phyloP scores from a whole-genome alignment of 2,329 filamentous ascomycete genomes.

The Gremmenia infestans region DNA sequence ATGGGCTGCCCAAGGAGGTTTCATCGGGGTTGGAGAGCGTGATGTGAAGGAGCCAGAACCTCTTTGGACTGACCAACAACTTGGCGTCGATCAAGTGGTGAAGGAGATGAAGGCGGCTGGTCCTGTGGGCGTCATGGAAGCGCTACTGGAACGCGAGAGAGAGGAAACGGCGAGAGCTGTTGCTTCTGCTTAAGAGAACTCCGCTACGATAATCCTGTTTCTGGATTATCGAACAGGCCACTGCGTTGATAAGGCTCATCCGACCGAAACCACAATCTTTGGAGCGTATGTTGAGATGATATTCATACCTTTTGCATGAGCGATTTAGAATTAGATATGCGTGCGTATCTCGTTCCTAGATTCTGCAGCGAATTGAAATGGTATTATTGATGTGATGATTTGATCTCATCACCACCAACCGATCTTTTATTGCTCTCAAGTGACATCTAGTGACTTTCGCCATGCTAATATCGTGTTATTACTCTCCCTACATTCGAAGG shows the following conservation, averaged over 20 bases:
- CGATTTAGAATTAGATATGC: no score
- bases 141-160: conserved; percentile 52
- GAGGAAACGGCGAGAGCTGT: conserved; percentile 31
- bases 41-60: conserved; percentile 55
- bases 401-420: no score
- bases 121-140: conserved; percentile 47
- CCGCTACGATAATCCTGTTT: neutral
- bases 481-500: no score
- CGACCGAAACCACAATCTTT: conserved; percentile 34
- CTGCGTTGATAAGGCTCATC: conserved; percentile 24
- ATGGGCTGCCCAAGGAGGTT: conserved; percentile 87
- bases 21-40: conserved; percentile 85
- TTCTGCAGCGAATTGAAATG: no score
- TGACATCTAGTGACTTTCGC: no score
- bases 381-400: no score
- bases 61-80: conserved; percentile 90
- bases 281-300: conserved; percentile 14
- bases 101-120: conserved; percentile 53
- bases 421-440: no score
- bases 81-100: conserved; percentile 66
- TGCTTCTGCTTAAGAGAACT: conserved; percentile 29
- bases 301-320: neutral
- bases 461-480: no score
- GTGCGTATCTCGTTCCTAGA: no score
- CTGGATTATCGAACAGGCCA: neutral